Base-by-base conservation (phyloP, 331 rosid genomes). In the Cydonia oblonga region DNA sequence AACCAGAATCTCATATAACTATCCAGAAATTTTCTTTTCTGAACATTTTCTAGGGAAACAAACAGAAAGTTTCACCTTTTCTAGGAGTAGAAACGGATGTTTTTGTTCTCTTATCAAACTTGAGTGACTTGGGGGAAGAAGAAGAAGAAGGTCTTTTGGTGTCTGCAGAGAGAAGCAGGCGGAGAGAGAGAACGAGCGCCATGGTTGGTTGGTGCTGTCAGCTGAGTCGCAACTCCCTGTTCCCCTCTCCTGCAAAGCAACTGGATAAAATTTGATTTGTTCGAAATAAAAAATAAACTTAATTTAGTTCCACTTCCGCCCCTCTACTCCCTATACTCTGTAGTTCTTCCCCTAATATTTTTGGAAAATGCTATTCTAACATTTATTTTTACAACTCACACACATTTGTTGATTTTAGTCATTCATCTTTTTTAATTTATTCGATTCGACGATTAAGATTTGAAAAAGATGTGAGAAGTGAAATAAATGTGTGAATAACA, bases 121-220 rank as follows among this genome's bases (percentile, higher is more conserved):
- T 84, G 78, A 53, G 74, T 58, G 82, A 74, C 61, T 77, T 81
- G 6, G 29, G 40, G 63, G 58, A 22, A 18, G 70, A 22, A 24
- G 70, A 22, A n/a, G 84, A 70, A 69, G 90, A 79, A 67, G 75
- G 72, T 76, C 72, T 79, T 51, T 52, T 84, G 30, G 52, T 63
- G 62, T 82, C 66, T 11, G 76, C 25, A 29, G 68, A 35, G 24
- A 76, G 57, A 58, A 68, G 64, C n/a, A 76, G 66, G 49, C 54
- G 40, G 70, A 80, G 72, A 18, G 71, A 75, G 40, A 86, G 65
- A 70, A 86, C 70, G 30, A 75, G 77, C 77, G 89, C 85, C 96
- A 90, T 82, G 13, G 66, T 56, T 40, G 46, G 5, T 40, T 38
- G 42, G 42, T 9, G 66, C 10, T 70, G 64, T 33, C 26, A 14